Conservation (phyloP, 2,329 filamentous ascomycete species). For the Pseudogymnoascus sp. region DNA sequence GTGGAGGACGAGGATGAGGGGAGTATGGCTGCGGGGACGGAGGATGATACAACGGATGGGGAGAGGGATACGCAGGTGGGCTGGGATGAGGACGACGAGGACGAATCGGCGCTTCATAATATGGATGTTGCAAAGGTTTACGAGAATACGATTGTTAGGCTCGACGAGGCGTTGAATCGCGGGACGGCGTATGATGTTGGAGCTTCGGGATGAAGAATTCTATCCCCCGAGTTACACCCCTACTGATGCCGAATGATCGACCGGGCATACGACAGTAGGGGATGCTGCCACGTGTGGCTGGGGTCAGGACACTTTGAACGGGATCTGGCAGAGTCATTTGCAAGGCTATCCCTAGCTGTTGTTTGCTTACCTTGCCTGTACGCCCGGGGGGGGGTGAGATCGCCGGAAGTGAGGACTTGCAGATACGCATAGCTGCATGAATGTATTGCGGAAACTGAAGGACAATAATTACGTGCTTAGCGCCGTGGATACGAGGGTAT, state of each 20-base stretch:
- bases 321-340: conserved; percentile 3
- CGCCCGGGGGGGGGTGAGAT: background rate
- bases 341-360: background rate
- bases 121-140: conserved; percentile 72
- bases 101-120: conserved; percentile 48
- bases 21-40: conserved; percentile 12
- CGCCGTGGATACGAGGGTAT: background rate
- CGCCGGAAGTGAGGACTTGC: background rate
- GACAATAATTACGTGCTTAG: background rate
- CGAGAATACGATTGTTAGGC: conserved; percentile 66
- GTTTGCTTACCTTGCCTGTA: background rate
- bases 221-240: background rate
- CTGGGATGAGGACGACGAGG: conserved; percentile 37
- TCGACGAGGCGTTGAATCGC: conserved; percentile 58
- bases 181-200: conserved; percentile 14
- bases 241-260: background rate
- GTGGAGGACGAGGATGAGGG: conserved; percentile 34
- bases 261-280: background rate
- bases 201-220: background rate
- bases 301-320: background rate
- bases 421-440: background rate
- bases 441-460: background rate
- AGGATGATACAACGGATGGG: conserved; percentile 23
- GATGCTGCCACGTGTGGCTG: background rate
- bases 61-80: conserved; percentile 27